Conservation (phyloP, 768 basidiomycete species). For the Chalciporus piperatus region DNA sequence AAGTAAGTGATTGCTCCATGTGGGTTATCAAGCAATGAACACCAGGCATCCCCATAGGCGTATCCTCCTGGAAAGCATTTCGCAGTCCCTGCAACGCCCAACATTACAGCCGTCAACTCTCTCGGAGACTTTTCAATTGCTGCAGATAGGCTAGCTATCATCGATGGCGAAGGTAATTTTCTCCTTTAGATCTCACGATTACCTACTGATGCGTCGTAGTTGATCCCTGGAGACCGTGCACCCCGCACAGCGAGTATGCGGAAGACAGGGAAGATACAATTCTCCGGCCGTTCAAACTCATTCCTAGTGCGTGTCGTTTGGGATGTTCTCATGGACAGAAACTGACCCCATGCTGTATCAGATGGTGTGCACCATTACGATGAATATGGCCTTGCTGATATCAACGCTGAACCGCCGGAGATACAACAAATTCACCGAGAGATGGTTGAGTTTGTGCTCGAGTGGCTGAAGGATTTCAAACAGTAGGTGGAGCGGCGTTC, state of each 20-base stretch:
- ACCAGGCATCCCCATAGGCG: slow-evolving; percentile 41
- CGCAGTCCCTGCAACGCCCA: slow-evolving; percentile 67
- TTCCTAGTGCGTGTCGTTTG: slow-evolving; percentile 57
- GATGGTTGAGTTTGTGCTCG: slow-evolving; percentile 73
- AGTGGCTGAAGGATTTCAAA: slow-evolving; percentile 61
- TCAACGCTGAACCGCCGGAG: slow-evolving; percentile 64
- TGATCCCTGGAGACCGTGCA: slow-evolving; percentile 89
- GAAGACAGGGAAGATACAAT: slow-evolving; percentile 66
- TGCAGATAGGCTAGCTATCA: slow-evolving; percentile 79
- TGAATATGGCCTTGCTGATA: slow-evolving; percentile 68
- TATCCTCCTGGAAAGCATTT: slow-evolving; percentile 78
- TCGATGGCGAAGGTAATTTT: slow-evolving; percentile 72
- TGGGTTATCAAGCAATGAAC: too few species aligned
- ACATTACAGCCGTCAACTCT: slow-evolving; percentile 77
- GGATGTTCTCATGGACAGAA: not conserved
- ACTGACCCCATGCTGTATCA: slow-evolving; percentile 23
- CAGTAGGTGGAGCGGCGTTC: slow-evolving; percentile 1
- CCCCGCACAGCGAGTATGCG: slow-evolving; percentile 78
- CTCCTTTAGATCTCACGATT: not conserved
- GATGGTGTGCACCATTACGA: slow-evolving; percentile 70
- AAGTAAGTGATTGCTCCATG: slow-evolving; percentile 37
- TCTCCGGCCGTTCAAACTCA: slow-evolving; percentile 79
- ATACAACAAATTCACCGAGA: slow-evolving; percentile 80
- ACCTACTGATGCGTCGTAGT: slow-evolving; percentile 39
- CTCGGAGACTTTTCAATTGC: slow-evolving; percentile 85